Evolutionary conservation across 805 yeast genomes (phyloP).

Genomic region (Blastobotrys attinorum): DNA sequence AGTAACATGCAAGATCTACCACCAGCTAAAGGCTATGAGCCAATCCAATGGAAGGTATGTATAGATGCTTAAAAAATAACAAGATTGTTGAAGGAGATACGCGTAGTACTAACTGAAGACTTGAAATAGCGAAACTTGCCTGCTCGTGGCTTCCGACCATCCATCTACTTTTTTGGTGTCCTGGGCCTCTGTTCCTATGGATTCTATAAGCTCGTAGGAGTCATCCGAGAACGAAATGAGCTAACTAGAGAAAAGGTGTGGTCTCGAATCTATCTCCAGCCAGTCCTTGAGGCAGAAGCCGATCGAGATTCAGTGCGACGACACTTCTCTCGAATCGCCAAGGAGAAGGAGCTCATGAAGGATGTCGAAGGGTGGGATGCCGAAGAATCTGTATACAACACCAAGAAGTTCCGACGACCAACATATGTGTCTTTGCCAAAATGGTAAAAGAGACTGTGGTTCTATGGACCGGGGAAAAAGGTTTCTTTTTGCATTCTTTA

Average conservation of each 20-base stretch:
- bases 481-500: no score
- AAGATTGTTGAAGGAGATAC: background rate
- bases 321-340: conserved; percentile 51
- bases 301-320: conserved; percentile 75
- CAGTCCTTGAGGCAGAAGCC: conserved; percentile 71
- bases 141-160: conserved; percentile 75
- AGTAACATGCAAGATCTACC: conserved; percentile 80
- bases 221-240: conserved; percentile 67
- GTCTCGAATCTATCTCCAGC: conserved; percentile 66
- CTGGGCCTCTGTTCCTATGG: conserved; percentile 63
- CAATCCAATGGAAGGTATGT: conserved; percentile 69
- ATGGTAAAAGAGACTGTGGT: conserved; percentile 17
- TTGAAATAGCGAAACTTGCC: conserved; percentile 56
- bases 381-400: conserved; percentile 39
- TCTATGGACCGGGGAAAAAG: no score
- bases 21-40: conserved; percentile 79
- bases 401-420: conserved; percentile 35
- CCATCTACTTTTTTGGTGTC: conserved; percentile 58
- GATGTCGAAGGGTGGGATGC: conserved; percentile 57
- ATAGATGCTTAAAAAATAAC: background rate
- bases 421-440: conserved; percentile 26
- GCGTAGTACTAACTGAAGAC: no score
- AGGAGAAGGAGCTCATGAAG: conserved; percentile 63
- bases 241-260: conserved; percentile 67
- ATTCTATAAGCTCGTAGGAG: conserved; percentile 55